A percentile compares a stretch with the other conserved stretches of the same genome.
These are phyloP conservation scores for Acanthochlamys bracteata DNA, from an alignment of 106 monocot genomes.

Conservation along the genomic window DNA sequence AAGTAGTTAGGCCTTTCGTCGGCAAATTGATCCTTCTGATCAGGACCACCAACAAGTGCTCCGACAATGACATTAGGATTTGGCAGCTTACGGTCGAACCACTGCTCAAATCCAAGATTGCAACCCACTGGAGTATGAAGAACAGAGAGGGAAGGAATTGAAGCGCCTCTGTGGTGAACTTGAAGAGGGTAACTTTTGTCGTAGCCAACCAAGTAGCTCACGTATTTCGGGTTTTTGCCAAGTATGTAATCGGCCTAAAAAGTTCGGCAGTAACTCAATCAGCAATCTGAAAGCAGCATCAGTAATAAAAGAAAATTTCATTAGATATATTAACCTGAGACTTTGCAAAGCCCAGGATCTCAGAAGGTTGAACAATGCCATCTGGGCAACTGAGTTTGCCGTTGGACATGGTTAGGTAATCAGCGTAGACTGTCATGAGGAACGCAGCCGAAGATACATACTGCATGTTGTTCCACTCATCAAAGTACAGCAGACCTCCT, in stretches of 20 bases:
- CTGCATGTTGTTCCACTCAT: conserved; percentile 88
- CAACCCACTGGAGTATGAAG: conserved; percentile 46
- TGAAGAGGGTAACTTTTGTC: conserved; percentile 23
- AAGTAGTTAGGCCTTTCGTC: conserved; percentile 55
- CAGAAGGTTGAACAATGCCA: conserved; percentile 42
- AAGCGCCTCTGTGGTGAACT: conserved; percentile 58
- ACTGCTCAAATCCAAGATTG: conserved; percentile 51
- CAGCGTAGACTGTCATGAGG: conserved; percentile 53
- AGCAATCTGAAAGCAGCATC: not conserved
- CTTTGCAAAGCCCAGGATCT: conserved; percentile 50
- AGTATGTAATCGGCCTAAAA: conserved; percentile 79
- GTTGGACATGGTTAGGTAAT: conserved; percentile 31
- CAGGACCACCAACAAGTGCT: conserved; percentile 86
- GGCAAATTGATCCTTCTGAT: conserved; percentile 47
- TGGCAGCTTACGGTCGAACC: conserved; percentile 23
- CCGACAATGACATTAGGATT: conserved; percentile 70
- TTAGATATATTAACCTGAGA: conserved; percentile 40
- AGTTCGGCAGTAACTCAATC: not conserved
- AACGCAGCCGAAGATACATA: conserved; percentile 56
- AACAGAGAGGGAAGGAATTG: conserved; percentile 27
- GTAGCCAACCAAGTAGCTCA: conserved; percentile 85
- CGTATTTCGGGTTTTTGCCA: conserved; percentile 68
- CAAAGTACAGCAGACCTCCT: conserved; percentile 61
- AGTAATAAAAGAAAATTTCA: not conserved
- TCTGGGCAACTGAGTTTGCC: conserved; percentile 57